Evolutionary conservation across 2,329 filamentous ascomycete species (phyloP).

Genomic region (Nigrospora oryzae): DNA sequence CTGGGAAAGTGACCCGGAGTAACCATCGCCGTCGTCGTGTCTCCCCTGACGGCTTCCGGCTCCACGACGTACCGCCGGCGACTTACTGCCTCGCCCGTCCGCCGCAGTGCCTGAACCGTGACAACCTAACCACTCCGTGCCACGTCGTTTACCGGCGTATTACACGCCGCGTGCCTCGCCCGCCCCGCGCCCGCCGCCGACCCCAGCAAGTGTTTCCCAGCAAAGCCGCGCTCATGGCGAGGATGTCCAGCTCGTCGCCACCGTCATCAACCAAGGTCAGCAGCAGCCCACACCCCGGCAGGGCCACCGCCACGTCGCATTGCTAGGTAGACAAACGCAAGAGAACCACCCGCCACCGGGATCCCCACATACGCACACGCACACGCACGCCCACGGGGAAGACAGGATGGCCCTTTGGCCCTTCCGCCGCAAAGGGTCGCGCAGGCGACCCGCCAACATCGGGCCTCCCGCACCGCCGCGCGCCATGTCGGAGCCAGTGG

Average conservation of each 20-base stretch:
- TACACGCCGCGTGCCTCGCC: no score
- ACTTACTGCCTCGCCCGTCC: no score
- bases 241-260: conserved; percentile 12
- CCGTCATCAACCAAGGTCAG: conserved; percentile 15
- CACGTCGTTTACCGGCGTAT: no score
- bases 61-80: no score
- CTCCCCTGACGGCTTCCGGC: no score
- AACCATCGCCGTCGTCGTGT: no score
- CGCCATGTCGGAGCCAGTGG: conserved; percentile 15
- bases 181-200: no score
- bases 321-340: not conserved
- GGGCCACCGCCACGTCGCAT: conserved; percentile 3
- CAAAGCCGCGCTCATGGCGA: conserved; percentile 22
- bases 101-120: no score
- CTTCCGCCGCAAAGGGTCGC: conserved; percentile 67
- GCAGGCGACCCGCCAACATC: conserved; percentile 45
- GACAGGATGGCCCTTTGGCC: conserved; percentile 70
- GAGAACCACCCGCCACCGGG: not conserved
- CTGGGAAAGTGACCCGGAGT: not conserved
- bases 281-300: conserved; percentile 12
- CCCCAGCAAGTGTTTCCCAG: no score
- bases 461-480: conserved; percentile 16
- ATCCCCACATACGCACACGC: not conserved
- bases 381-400: not conserved
- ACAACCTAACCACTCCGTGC: no score